phyloP scores from a whole-genome alignment of 2,329 filamentous ascomycete species.

The Xylaria sp. region DNA sequence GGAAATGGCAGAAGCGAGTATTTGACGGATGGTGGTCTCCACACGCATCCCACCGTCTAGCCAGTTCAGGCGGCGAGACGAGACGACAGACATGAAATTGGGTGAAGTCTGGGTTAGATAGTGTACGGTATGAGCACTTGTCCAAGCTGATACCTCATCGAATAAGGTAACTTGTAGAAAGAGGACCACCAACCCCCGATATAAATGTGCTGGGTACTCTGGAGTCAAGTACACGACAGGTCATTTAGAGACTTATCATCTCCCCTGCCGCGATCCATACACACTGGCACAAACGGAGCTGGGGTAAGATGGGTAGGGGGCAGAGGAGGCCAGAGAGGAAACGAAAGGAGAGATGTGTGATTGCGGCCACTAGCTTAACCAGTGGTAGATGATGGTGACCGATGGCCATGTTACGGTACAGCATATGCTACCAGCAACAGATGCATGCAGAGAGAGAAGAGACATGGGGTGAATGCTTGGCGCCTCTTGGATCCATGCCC shows the following conservation, averaged over 20 bases:
- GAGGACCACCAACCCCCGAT: conserved; percentile 24
- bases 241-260: conserved; percentile 29
- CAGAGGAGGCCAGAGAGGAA: conserved; percentile 7
- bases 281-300: conserved; percentile 35
- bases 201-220: conserved; percentile 15
- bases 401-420: conserved; percentile 18
- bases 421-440: conserved; percentile 25
- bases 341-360: conserved; percentile 1
- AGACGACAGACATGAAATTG: conserved; percentile 22
- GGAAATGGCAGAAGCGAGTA: conserved; percentile 43
- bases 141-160: conserved; percentile 28
- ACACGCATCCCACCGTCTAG: conserved; percentile 38
- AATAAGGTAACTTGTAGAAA: conserved; percentile 24
- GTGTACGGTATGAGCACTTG: conserved; percentile 26
- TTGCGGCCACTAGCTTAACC: conserved; percentile 7
- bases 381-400: conserved; percentile 34
- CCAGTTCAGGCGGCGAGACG: conserved; percentile 35
- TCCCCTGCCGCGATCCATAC: conserved; percentile 21
- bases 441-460: conserved; percentile 42
- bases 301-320: conserved; percentile 21
- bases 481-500: conserved; percentile 45
- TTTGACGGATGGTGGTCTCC: conserved; percentile 34
- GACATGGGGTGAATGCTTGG: conserved; percentile 45
- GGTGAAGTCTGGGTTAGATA: conserved; percentile 28
- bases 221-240: conserved; percentile 19